These are phyloP conservation scores for Malbranchea zuffiana DNA, from an alignment of 2,329 filamentous ascomycete species.

Conservation along the genomic window DNA sequence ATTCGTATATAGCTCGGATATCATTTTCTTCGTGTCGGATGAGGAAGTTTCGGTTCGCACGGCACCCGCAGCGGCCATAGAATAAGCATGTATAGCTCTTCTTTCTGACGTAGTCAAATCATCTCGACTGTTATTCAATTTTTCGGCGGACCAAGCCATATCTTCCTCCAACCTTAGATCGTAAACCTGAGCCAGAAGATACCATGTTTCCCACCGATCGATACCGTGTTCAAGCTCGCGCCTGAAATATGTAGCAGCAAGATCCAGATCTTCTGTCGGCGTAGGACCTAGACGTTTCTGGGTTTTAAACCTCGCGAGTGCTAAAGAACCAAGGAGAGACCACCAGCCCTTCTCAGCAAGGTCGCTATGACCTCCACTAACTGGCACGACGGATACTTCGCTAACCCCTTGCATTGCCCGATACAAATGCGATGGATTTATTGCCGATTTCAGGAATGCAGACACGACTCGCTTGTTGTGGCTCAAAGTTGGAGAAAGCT, in stretches of 20 bases:
- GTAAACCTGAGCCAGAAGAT: conserved; percentile 73
- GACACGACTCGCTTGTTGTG: conserved; percentile 78
- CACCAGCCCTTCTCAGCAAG: conserved; percentile 82
- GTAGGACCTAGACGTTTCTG: conserved; percentile 67
- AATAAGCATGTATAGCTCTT: conserved; percentile 70
- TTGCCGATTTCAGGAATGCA: conserved; percentile 68
- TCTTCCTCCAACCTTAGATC: conserved; percentile 81
- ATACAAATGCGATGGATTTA: conserved; percentile 71
- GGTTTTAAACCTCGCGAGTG: conserved; percentile 72
- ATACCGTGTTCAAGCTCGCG: conserved; percentile 74
- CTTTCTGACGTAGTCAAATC: conserved; percentile 68
- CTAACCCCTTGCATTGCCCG: conserved; percentile 69
- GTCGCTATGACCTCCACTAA: conserved; percentile 56
- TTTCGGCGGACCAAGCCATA: conserved; percentile 80
- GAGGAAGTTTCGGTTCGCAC: conserved; percentile 46
- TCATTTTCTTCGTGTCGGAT: conserved; percentile 43
- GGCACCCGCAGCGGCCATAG: conserved; percentile 56
- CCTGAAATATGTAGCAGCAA: conserved; percentile 66
- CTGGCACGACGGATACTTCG: conserved; percentile 58
- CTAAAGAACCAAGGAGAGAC: conserved; percentile 78
- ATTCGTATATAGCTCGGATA: conserved; percentile 57
- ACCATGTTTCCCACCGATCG: conserved; percentile 84
- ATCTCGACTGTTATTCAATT: conserved; percentile 70
- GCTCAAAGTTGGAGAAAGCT: conserved; percentile 66
- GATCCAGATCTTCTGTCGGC: conserved; percentile 72